Percentiles rank a stretch among this genome's conserved stretches.
phyloP scores from a whole-genome alignment of 2,329 filamentous ascomycete genomes.

The Sclerotinia borealis region DNA sequence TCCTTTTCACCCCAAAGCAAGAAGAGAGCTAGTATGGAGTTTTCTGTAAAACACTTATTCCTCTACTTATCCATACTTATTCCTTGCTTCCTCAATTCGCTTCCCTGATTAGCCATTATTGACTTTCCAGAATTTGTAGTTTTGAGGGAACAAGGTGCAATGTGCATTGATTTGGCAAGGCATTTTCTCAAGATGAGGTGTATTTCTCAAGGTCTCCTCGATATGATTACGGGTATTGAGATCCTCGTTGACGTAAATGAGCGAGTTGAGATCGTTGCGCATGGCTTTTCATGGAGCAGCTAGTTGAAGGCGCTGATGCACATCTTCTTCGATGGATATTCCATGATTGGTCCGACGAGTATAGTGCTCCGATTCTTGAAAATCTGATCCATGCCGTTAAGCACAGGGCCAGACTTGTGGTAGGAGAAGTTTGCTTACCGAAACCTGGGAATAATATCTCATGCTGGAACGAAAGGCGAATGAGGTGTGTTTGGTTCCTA shows the following conservation, averaged over 20 bases:
- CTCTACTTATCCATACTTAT: neutral
- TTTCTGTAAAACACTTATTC: too few species aligned
- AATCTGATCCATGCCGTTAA: constrained; percentile 25
- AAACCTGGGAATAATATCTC: neutral
- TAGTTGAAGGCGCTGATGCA: constrained; percentile 27
- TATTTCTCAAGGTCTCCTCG: neutral
- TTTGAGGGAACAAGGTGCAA: neutral
- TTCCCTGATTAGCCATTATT: neutral
- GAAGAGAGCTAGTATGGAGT: too few species aligned
- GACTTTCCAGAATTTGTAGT: neutral
- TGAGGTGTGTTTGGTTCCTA: neutral
- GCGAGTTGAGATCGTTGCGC: constrained; percentile 14
- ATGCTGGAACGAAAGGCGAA: neutral
- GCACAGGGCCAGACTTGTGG: constrained; percentile 22
- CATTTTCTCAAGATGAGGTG: neutral
- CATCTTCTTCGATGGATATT: constrained; percentile 33
- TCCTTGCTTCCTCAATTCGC: too few species aligned
- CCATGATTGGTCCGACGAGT: constrained; percentile 34
- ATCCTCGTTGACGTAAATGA: neutral
- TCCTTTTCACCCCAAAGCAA: too few species aligned
- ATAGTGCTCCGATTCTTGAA: constrained; percentile 29
- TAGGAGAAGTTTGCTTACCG: constrained; percentile 20
- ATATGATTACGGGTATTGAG: neutral
- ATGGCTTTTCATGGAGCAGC: constrained; percentile 33
- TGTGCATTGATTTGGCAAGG: neutral